Base-by-base conservation (phyloP, 352 stramenopile genomes). In the Elongisporangium undulatum region DNA sequence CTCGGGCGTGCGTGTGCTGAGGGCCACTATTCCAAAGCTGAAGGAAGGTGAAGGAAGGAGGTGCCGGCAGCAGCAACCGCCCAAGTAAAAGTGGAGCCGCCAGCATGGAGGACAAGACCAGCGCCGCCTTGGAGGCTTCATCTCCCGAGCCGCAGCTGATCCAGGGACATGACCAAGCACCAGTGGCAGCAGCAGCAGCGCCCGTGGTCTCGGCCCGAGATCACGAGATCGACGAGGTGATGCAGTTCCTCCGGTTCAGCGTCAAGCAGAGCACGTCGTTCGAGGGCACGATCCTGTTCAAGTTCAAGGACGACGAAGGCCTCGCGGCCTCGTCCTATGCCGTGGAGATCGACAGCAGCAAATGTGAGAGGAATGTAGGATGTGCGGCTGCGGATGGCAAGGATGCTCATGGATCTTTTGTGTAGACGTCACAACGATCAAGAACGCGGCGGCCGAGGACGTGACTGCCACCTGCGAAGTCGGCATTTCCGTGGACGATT, bases 201-300 rank as follows among this genome's bases (percentile, higher is more conserved):
- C 34, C 34, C 10, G 34, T 22, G 19, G 55, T 59, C 21, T 58
- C 59, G 6, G 58, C 69, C 55, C 77, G 77, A 55, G 83, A 91
- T 55, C 69, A 75, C 29, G 82, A 95, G 69, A 91, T 95, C 58
- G 86, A 91, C 57, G 86, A 95, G 48, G 77, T 95, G 24, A 95
- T 95, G 86, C 75, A 90, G 51, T 95, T 93, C 60, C 67, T 95
- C 61, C 75, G 77, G 55, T 95, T 90, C 58, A 92, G 82, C 50
- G 74, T 95, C 61, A 94, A 95, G 75, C 54, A 66, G 4, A 77
- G 66, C 62, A 77, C 82, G 39, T 80, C 63, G 53, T 95, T 94
- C 57, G 64, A 75, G 26, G 86, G 86, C 57, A 89, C 79, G 56
- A 94, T 95, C 62, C 66, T 92, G 39, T 95, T 95, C 72, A 90